Evolutionary conservation across 1,284 basidiomycete species (phyloP), one percentile per base, ranked within the genome.

Genomic region (Ganoderma boninense): DNA sequence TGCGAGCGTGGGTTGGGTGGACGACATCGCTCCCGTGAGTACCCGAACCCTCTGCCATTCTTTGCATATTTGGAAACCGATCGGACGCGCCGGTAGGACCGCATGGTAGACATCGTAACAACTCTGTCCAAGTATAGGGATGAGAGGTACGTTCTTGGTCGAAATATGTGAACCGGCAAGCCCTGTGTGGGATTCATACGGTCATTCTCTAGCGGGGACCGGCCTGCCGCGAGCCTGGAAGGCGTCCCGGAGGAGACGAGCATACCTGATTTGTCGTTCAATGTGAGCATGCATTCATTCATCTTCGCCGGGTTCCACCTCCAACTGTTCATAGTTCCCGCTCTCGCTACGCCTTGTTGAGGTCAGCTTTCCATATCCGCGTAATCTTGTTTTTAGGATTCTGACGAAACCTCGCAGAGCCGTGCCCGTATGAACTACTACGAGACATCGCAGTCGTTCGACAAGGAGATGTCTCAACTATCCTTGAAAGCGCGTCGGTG

Each of bases 401-500:
- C 65, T 71, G 52, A 68, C 68, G 40, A 23, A 57, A 14, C 26
- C 40, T 13, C 65, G n/a, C 66, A 95, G 89, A 86, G 81, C 63
- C 88, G 88, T 72, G 86, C 88, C 6, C 86, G 87, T 42, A 81
- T 85, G 26, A 84, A 87, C 60, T 82, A 83, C 38, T 97, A 95
- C 78, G 67, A 82, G n/a, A 85, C 85, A 18, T 83, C 93, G 0
- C 87, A 87, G 72, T 89, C 90, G n/a, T 97, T 98, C 77, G 97
- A 98, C 81, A 84, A 89, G 73, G 96, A 98, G 74, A 90, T 98
- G 88, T 83, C 87, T 1, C 87, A 89, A 10, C 84, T 99, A 4
- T 98, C 98, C 77, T 91, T 95, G 77, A 95, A 95, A 76, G 95
- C 87, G 8, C 89, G 97, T 42, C 85, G 93, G 64, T 94, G 87